Percentiles rank a stretch among this genome's conserved stretches.
Evolutionary conservation across 306 rosid genomes (phyloP).

Genomic region (Oxytropis ochrocephala): DNA sequence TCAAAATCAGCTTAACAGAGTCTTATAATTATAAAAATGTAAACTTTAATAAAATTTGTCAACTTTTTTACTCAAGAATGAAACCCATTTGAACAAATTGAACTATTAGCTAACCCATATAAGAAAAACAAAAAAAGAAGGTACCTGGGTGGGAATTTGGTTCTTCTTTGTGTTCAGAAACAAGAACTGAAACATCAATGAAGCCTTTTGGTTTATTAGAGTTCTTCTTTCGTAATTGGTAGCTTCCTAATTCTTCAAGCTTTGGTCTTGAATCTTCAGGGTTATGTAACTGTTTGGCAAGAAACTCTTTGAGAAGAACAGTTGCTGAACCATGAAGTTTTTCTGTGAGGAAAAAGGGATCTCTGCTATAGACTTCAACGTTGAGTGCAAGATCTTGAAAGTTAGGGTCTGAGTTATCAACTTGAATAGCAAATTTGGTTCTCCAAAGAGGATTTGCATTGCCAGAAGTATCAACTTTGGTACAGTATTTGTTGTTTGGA

Average conservation of each 20-base stretch:
- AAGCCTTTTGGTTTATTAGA: conserved; percentile 66
- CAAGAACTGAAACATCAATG: conserved; percentile 59
- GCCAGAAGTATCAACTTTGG: conserved; percentile 64
- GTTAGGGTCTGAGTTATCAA: conserved; percentile 38
- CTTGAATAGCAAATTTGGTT: conserved; percentile 61
- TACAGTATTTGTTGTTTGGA: conserved; percentile 58
- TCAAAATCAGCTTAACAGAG: background rate
- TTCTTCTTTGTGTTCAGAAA: conserved; percentile 53
- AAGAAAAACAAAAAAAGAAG: background rate
- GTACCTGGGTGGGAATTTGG: conserved; percentile 34
- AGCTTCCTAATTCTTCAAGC: conserved; percentile 70
- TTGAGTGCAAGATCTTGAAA: conserved; percentile 50
- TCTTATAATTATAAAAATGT: background rate
- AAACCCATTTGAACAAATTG: background rate
- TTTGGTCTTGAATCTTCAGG: conserved; percentile 27
- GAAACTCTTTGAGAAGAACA: conserved; percentile 63
- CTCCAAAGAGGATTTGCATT: conserved; percentile 72
- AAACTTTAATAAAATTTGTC: background rate
- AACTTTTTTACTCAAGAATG: background rate
- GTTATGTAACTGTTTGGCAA: conserved; percentile 39
- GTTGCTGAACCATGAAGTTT: conserved; percentile 71
- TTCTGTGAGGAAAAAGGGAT: conserved; percentile 63
- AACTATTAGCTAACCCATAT: background rate
- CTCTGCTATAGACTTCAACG: conserved; percentile 69
- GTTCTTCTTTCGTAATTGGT: conserved; percentile 55